Conservation (phyloP, 768 basidiomycete genomes). For the Trametes sanguinea region DNA sequence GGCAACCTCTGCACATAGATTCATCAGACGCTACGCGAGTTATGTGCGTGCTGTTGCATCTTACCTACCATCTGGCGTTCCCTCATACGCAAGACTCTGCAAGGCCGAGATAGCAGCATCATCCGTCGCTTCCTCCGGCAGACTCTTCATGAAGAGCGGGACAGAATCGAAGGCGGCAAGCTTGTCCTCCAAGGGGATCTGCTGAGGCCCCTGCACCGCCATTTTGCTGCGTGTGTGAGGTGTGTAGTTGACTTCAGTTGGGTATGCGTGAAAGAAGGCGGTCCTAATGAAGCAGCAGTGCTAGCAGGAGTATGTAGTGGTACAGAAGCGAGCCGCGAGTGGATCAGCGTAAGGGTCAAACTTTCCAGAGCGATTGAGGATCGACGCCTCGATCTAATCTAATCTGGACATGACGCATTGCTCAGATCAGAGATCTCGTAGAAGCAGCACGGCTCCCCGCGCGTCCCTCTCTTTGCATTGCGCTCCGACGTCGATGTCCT, state of each 20-base stretch:
- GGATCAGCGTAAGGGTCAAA: too few relatives aligned
- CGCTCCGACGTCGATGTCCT: neutral
- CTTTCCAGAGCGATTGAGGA: slow-evolving; percentile 8
- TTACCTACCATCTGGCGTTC: slow-evolving; percentile 88
- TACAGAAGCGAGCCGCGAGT: too few relatives aligned
- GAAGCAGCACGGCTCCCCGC: neutral
- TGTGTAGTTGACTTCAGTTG: too few relatives aligned
- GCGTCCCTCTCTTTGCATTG: too few relatives aligned
- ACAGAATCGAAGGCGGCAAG: slow-evolving; percentile 57
- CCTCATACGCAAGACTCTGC: slow-evolving; percentile 85
- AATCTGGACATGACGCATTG: slow-evolving; percentile 5
- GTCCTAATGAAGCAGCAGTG: too few relatives aligned
- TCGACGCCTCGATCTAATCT: slow-evolving; percentile 17
- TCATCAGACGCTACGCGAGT: neutral
- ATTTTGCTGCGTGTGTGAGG: too few relatives aligned
- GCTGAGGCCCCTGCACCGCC: slow-evolving; percentile 20
- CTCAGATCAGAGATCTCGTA: slow-evolving; percentile 2
- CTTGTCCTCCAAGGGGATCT: slow-evolving; percentile 36
- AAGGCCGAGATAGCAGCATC: slow-evolving; percentile 76
- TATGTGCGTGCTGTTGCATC: neutral
- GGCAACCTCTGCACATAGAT: slow-evolving; percentile 68
- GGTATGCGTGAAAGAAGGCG: too few relatives aligned
- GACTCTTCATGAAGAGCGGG: slow-evolving; percentile 91
- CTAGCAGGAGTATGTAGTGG: too few relatives aligned
- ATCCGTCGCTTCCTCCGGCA: slow-evolving; percentile 69